Base-by-base conservation (phyloP, 331 rosid species). In the Pyracantha coccinea region DNA sequence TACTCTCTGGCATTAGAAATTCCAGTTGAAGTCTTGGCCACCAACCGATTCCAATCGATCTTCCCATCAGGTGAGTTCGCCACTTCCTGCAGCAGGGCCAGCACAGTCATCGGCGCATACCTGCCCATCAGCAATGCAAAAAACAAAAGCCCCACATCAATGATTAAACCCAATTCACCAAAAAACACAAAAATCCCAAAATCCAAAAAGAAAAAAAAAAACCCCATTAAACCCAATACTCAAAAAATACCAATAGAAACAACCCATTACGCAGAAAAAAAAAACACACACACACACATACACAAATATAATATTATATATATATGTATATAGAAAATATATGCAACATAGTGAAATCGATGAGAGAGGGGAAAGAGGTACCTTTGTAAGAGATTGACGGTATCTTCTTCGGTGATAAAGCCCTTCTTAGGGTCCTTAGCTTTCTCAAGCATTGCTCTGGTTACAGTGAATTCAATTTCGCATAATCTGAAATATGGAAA, bases 21-120 rank as follows among this genome's bases (percentile, higher is more conserved):
- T 47, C 98, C 98, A 65, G 98, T 89, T 0, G 92, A 75, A 20
- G 91, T 90, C 52, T 80, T 88, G 78, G 80, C 86, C 20, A 89
- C 92, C 84, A 95, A 68, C 45, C 74, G 88, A 71, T 86, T 87
- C 98, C 98, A 95, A 78, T 92, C 93, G 38, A 92, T 88, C 80
- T 88, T 90, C 45, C 27, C n/a, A 1, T 78, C 76, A 21, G 90
- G 25, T 29, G 68, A 76, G 25, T 77, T 82, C 4, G 90, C 78
- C 60, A 95, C 83, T 73, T 95, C 99, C 31, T 83, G 96, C 62
- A 95, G 87, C 82, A 92, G 72, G 8, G 88, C 77, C 73, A 95
- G 55, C 74, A 95, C 81, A 7, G 86, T 87, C 5, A 83, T 52
- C 63, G 87, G 64, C 2, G 87, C 67, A 45, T 95, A 92, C 85